phyloP scores from a whole-genome alignment of 495 filamentous ascomycete species.

The Pyronema omphalodes region DNA sequence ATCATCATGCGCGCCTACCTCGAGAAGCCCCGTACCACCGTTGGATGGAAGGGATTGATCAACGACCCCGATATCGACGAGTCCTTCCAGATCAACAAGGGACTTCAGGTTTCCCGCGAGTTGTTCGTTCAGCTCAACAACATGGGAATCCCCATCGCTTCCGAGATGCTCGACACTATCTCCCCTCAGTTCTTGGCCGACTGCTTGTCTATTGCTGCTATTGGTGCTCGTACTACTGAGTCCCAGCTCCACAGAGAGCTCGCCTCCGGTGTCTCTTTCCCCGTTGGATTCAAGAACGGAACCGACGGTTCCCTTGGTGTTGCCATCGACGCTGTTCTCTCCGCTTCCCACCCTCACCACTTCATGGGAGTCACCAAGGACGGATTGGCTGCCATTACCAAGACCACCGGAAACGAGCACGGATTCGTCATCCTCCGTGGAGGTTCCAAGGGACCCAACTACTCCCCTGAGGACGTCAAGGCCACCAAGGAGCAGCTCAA shows the following conservation, averaged over 20 bases:
- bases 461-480: conserved; percentile 64
- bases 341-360: conserved; percentile 77
- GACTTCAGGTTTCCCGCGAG: conserved; percentile 67
- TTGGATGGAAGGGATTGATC: conserved; percentile 97
- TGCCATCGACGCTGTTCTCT: conserved; percentile 91
- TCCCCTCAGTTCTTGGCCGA: conserved; percentile 93
- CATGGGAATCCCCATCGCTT: conserved; percentile 78
- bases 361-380: conserved; percentile 99
- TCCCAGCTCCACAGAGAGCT: conserved; percentile 89
- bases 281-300: conserved; percentile 97
- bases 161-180: conserved; percentile 96
- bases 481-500: conserved; percentile 57
- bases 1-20: conserved; percentile 98
- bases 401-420: conserved; percentile 83
- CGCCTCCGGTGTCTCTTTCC: conserved; percentile 92
- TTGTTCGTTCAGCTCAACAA: conserved; percentile 79
- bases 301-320: conserved; percentile 88
- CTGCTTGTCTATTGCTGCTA: conserved; percentile 83
- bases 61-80: conserved; percentile 97
- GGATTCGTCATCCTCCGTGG: conserved; percentile 92
- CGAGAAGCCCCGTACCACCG: conserved; percentile 97
- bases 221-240: conserved; percentile 94
- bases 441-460: conserved; percentile 87
- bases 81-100: conserved; percentile 98
- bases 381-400: conserved; percentile 84